Conservation (phyloP, 2,329 filamentous ascomycete genomes). For the Gaeumannomyces sp. region DNA sequence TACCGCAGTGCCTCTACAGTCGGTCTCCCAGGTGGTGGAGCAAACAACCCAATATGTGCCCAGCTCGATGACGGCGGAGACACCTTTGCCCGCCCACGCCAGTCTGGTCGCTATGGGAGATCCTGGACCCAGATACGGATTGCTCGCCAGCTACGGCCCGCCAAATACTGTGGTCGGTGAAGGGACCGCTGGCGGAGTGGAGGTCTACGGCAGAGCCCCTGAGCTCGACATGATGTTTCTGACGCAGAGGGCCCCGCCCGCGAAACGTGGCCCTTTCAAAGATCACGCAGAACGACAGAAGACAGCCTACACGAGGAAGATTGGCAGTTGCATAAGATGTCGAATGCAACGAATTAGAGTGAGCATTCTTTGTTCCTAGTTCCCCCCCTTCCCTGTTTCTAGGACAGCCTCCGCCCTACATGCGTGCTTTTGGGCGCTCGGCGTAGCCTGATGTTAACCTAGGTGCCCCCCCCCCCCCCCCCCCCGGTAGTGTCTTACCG, state of each 20-base stretch:
- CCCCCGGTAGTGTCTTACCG: constrained; percentile 44
- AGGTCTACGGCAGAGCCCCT: constrained; percentile 12
- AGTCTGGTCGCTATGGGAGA: constrained; percentile 4
- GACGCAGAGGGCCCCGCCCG: constrained; percentile 29
- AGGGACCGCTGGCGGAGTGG: constrained; percentile 12
- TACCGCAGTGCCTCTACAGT: not conserved
- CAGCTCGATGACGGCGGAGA: not conserved
- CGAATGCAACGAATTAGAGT: constrained; percentile 58
- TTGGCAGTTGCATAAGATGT: constrained; percentile 54
- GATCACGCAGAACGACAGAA: constrained; percentile 43
- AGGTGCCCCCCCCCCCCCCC: no score
- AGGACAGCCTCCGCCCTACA: no score
- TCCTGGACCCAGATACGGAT: constrained; percentile 13
- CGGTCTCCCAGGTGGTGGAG: not conserved
- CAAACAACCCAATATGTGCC: not conserved
- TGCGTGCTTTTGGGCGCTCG: not conserved
- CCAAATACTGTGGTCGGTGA: constrained; percentile 11
- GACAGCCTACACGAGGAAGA: constrained; percentile 51
- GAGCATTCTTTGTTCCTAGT: constrained; percentile 22
- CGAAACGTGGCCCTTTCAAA: constrained; percentile 48
- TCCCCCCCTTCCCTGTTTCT: not conserved
- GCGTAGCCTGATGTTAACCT: not conserved
- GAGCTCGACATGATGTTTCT: constrained; percentile 28
- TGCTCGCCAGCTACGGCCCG: constrained; percentile 13
- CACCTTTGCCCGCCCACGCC: not conserved